Conservation (phyloP, 441 rosid species). For the Flueggea neowawraea region DNA sequence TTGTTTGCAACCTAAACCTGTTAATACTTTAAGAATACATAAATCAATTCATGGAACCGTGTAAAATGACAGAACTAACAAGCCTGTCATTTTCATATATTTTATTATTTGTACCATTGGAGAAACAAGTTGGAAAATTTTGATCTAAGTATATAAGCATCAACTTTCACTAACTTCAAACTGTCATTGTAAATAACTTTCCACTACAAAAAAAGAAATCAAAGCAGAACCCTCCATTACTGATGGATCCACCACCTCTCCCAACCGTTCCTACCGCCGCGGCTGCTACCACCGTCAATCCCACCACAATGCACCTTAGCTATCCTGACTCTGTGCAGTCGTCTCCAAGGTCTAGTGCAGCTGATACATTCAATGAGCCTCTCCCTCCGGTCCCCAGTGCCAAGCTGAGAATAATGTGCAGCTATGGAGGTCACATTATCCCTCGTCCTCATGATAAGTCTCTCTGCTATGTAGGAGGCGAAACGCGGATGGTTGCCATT, state of each 20-base stretch:
- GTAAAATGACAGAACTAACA: no score
- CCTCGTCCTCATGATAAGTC: slow-evolving; percentile 94
- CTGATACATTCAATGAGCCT: slow-evolving; percentile 33
- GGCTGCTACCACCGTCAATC: slow-evolving; percentile 7
- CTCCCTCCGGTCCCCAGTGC: slow-evolving; percentile 51
- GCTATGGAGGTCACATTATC: slow-evolving; percentile 91
- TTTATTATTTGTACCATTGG: no score
- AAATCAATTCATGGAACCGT: no score
- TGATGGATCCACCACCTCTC: slow-evolving; percentile 27
- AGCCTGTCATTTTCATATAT: no score
- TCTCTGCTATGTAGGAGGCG: slow-evolving; percentile 89
- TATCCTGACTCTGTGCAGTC: slow-evolving; percentile 65
- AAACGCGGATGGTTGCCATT: slow-evolving; percentile 76
- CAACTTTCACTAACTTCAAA: background rate
- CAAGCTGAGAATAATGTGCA: slow-evolving; percentile 89
- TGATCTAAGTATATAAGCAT: no score
- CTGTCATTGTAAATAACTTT: background rate
- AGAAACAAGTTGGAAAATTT: no score
- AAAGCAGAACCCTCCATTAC: no score
- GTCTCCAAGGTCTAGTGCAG: slow-evolving; percentile 65
- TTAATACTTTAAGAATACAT: no score
- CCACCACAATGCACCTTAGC: slow-evolving; percentile 24
- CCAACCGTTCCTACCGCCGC: slow-evolving; percentile 12
- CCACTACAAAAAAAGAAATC: no score
- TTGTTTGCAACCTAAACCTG: no score